Percentiles rank a stretch among this genome's conserved stretches.
These are phyloP conservation scores for Lasiodiplodia citricola DNA, from an alignment of 2,329 filamentous ascomycete species.

Conservation along the genomic window DNA sequence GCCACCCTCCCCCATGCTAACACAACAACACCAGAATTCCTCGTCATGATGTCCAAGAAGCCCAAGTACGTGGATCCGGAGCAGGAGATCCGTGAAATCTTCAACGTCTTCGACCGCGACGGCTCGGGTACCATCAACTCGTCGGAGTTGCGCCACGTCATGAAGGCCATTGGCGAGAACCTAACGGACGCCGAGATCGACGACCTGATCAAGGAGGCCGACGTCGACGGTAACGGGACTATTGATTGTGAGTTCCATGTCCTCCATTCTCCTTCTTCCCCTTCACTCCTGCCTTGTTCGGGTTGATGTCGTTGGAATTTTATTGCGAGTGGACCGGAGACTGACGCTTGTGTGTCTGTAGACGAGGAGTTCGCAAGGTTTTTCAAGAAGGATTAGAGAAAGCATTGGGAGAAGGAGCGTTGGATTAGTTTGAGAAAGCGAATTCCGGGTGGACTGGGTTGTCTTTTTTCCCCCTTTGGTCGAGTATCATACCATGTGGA, in stretches of 20 bases:
- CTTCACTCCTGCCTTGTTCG: constrained; percentile 13
- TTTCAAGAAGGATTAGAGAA: constrained; percentile 59
- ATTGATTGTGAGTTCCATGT: constrained; percentile 62
- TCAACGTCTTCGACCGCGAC: constrained; percentile 70
- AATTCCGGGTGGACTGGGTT: background rate
- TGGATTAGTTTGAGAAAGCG: background rate
- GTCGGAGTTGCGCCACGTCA: constrained; percentile 66
- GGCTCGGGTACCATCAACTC: constrained; percentile 69
- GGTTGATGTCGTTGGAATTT: background rate
- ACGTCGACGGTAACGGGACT: constrained; percentile 66
- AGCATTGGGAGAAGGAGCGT: background rate
- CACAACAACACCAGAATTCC: constrained; percentile 58
- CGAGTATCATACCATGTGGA: background rate
- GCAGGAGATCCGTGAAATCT: constrained; percentile 68
- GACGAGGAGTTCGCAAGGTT: constrained; percentile 62
- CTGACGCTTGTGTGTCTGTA: constrained; percentile 34
- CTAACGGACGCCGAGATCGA: constrained; percentile 67
- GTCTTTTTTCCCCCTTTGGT: background rate
- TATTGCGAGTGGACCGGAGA: background rate
- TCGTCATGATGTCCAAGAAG: constrained; percentile 68
- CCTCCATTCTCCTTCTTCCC: constrained; percentile 29
- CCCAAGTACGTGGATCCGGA: constrained; percentile 67
- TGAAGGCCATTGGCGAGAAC: constrained; percentile 69
- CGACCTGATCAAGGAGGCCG: constrained; percentile 69
- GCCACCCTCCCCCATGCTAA: background rate